Evolutionary conservation across 2,329 filamentous ascomycete genomes (phyloP).

Genomic region (Aureobasidium sp.): DNA sequence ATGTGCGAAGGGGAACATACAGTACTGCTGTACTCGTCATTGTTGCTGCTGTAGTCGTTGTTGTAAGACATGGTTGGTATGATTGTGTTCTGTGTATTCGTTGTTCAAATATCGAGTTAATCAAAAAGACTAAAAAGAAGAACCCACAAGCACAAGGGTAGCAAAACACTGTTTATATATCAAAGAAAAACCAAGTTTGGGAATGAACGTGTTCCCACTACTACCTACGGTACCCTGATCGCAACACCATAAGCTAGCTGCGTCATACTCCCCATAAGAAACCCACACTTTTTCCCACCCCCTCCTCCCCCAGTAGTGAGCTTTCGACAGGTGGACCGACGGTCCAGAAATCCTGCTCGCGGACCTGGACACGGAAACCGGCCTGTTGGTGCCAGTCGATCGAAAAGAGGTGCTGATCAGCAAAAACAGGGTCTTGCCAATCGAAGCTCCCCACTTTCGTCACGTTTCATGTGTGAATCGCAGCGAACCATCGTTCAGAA

Average conservation of each 20-base stretch:
- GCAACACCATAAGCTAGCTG: background rate
- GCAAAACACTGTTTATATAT: too few species aligned
- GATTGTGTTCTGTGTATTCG: background rate
- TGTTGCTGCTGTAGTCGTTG: conserved; percentile 6
- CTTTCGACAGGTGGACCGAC: too few species aligned
- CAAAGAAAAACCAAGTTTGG: too few species aligned
- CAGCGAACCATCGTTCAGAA: background rate
- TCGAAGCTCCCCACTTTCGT: conserved; percentile 7
- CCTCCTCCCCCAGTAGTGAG: background rate
- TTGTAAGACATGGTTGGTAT: conserved; percentile 10
- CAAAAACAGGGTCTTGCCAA: background rate
- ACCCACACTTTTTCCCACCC: background rate
- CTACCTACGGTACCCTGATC: background rate
- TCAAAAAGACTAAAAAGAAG: background rate
- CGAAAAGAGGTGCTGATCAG: background rate
- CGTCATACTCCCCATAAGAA: background rate
- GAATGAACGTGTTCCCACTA: too few species aligned
- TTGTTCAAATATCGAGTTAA: background rate
- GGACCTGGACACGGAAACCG: background rate
- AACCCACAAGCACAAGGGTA: background rate
- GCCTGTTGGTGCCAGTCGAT: background rate
- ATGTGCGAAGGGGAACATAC: background rate
- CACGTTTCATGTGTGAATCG: background rate
- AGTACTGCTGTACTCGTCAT: conserved; percentile 12
- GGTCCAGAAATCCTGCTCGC: background rate